Evolutionary conservation across 495 filamentous ascomycete genomes (phyloP).

Genomic region (Sabuloglossum arenarium): DNA sequence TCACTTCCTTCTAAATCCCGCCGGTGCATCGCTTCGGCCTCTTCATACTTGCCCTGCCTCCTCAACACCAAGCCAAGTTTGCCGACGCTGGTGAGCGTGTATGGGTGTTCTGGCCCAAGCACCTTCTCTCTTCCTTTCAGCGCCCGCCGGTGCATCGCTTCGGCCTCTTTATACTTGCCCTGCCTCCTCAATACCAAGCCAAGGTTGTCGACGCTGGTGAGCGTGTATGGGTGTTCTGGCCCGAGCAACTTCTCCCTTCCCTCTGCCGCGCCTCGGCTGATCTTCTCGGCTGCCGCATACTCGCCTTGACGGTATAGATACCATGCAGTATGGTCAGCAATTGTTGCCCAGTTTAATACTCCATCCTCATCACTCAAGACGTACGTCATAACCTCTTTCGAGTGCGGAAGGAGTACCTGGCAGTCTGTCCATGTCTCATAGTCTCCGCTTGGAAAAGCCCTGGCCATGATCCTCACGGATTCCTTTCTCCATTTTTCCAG

Average conservation of each 20-base stretch:
- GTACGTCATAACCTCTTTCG: neutral
- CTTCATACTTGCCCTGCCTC: neutral
- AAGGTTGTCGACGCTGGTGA: neutral
- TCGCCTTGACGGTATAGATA: neutral
- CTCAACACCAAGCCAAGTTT: neutral
- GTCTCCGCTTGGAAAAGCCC: conserved; percentile 14
- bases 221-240: neutral
- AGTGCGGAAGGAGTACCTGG: neutral
- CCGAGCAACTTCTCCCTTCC: neutral
- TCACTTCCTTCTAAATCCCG: neutral
- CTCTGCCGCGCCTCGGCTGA: neutral
- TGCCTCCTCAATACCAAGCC: neutral
- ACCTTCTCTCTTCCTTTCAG: neutral
- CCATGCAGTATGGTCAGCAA: neutral
- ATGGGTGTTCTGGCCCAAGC: neutral
- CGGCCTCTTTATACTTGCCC: neutral
- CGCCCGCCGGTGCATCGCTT: neutral
- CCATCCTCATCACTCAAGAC: neutral
- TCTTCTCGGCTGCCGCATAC: neutral
- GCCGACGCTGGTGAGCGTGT: neutral
- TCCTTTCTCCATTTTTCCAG: conserved; percentile 13
- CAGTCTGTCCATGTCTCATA: conserved; percentile 15
- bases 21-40: neutral
- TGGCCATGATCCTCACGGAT: conserved; percentile 14
- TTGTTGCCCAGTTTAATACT: neutral